These are phyloP conservation scores for Phlegmacium glaucopus DNA, from an alignment of 768 basidiomycete genomes.

Conservation along the genomic window DNA sequence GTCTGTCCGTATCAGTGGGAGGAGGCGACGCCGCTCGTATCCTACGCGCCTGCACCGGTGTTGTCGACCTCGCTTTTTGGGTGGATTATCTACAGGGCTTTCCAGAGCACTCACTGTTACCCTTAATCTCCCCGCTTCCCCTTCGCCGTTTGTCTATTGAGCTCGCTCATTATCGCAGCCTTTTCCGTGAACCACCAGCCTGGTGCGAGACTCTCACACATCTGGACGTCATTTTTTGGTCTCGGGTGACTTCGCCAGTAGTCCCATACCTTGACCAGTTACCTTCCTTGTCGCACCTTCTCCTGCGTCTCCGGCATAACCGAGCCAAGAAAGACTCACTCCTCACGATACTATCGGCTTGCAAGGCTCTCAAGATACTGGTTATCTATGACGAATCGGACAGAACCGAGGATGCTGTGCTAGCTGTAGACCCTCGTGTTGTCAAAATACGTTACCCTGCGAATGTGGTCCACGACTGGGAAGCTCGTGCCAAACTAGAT, in stretches of 20 bases:
- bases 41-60: constrained; percentile 33
- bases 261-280: constrained; percentile 27
- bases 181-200: constrained; percentile 13
- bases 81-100: constrained; percentile 26
- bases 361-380: constrained; percentile 22
- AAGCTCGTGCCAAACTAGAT: constrained; percentile 25
- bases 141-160: constrained; percentile 35
- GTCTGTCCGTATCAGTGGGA: constrained; percentile 32
- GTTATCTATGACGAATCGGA: constrained; percentile 27
- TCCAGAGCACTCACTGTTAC: constrained; percentile 14
- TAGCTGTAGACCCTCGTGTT: constrained; percentile 24
- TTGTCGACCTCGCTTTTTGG: constrained; percentile 36
- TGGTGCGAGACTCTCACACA: constrained; percentile 33
- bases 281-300: constrained; percentile 29
- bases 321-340: constrained; percentile 20
- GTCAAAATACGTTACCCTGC: constrained; percentile 29
- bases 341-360: constrained; percentile 22
- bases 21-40: constrained; percentile 26
- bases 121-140: constrained; percentile 23
- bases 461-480: constrained; percentile 31
- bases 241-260: constrained; percentile 15
- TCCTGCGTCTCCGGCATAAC: constrained; percentile 24
- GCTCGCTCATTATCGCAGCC: constrained; percentile 23
- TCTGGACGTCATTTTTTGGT: constrained; percentile 37
- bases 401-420: constrained; percentile 16